A percentile compares a stretch with the other conserved stretches of the same genome.
These are phyloP conservation scores for Acer campestre DNA, from an alignment of 345 rosid genomes.

Conservation along the genomic window DNA sequence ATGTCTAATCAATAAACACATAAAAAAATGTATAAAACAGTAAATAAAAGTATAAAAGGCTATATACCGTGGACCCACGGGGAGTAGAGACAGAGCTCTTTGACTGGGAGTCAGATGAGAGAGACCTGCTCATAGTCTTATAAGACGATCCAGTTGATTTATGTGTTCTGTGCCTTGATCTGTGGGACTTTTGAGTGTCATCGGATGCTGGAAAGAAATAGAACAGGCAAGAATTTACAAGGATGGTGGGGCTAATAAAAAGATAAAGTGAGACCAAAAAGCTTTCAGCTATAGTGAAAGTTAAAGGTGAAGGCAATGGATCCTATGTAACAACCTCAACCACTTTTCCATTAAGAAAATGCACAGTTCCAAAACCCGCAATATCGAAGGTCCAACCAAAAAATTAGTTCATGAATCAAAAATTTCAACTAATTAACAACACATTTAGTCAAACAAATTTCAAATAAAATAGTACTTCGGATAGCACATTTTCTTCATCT, in stretches of 20 bases:
- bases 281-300: conserved; percentile 60
- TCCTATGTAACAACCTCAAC: conserved; percentile 60
- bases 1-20: background rate
- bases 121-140: conserved; percentile 66
- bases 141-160: conserved; percentile 77
- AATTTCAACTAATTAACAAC: background rate
- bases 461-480: background rate
- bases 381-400: conserved; percentile 12
- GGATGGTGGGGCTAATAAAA: conserved; percentile 44
- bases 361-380: conserved; percentile 12
- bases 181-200: conserved; percentile 81
- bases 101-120: conserved; percentile 84
- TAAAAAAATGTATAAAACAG: background rate
- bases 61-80: conserved; percentile 56
- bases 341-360: conserved; percentile 24
- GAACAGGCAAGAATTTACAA: conserved; percentile 32
- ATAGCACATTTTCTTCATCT: background rate
- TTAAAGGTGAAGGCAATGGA: conserved; percentile 56
- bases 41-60: background rate
- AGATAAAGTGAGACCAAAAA: conserved; percentile 36
- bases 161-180: conserved; percentile 70
- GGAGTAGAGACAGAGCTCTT: conserved; percentile 62
- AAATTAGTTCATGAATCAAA: conserved; percentile 10
- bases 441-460: background rate
- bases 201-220: conserved; percentile 62